Percentiles rank a stretch among this genome's conserved stretches.
Evolutionary conservation across 169 alveolate species (phyloP).

Genomic region (Cystoisospora suis): DNA sequence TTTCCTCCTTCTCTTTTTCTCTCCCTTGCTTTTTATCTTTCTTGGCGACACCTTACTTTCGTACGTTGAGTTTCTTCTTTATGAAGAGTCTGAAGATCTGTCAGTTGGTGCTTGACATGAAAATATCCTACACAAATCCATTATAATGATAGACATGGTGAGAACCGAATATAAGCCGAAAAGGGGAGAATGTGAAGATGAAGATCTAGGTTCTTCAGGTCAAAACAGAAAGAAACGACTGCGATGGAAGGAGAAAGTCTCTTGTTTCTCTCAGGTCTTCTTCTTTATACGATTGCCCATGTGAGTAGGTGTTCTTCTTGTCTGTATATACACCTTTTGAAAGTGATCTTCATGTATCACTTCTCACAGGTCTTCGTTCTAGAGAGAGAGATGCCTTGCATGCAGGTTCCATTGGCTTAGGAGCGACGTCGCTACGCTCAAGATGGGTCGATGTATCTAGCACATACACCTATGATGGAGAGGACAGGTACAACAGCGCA

Average conservation of each 20-base stretch:
- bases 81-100: neutral
- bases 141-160: neutral
- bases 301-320: no score
- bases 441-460: no score
- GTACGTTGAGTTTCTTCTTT: neutral
- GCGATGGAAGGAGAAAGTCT: neutral
- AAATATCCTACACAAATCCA: neutral
- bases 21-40: neutral
- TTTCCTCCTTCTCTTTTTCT: neutral
- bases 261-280: neutral
- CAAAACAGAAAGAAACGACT: neutral
- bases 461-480: no score
- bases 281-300: neutral
- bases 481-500: no score
- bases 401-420: no score
- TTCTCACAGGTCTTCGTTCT: no score
- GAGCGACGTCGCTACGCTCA: no score
- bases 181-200: neutral
- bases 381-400: no score
- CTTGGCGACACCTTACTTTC: neutral
- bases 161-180: neutral
- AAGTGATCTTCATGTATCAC: no score
- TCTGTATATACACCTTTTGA: no score
- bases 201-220: neutral
- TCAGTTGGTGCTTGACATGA: neutral